Percentiles rank a stretch among this genome's conserved stretches.
These are phyloP conservation scores for Globisporangium uncinulatum DNA, from an alignment of 352 stramenopile genomes.

Conservation along the genomic window DNA sequence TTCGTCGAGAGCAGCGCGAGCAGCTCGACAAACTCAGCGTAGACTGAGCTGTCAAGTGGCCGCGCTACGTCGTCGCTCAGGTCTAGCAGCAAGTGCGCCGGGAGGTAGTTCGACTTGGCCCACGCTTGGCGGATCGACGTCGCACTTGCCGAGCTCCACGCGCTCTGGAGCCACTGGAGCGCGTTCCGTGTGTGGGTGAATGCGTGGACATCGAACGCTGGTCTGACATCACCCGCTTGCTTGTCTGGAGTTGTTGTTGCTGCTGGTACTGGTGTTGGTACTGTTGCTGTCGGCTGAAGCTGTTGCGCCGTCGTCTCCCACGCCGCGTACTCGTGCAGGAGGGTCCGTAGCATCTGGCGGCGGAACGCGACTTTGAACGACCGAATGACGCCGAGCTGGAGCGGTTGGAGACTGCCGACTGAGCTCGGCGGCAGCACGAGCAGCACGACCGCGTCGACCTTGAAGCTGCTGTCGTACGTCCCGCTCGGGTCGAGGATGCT, in stretches of 20 bases:
- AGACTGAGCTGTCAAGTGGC: slow-evolving; percentile 6
- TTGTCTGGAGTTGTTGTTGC: neutral
- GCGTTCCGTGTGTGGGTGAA: slow-evolving; percentile 40
- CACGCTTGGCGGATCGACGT: slow-evolving; percentile 38
- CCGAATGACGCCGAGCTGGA: slow-evolving; percentile 51
- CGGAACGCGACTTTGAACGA: slow-evolving; percentile 63
- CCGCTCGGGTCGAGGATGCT: slow-evolving; percentile 51
- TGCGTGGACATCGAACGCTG: slow-evolving; percentile 33
- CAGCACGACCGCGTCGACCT: slow-evolving; percentile 59
- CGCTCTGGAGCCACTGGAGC: slow-evolving; percentile 36
- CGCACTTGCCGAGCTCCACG: slow-evolving; percentile 27
- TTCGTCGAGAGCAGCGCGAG: slow-evolving; percentile 18
- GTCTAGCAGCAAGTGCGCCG: slow-evolving; percentile 22
- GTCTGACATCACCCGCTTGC: neutral
- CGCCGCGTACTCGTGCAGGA: slow-evolving; percentile 26
- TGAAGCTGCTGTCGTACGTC: slow-evolving; percentile 55
- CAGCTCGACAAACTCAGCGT: slow-evolving; percentile 20
- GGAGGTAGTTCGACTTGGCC: slow-evolving; percentile 29
- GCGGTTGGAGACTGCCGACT: slow-evolving; percentile 30
- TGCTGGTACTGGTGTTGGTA: neutral
- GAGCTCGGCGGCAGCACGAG: slow-evolving; percentile 51
- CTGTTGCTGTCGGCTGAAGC: neutral
- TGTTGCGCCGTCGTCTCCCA: slow-evolving; percentile 5
- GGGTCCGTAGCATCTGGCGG: slow-evolving; percentile 42
- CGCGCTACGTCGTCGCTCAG: slow-evolving; percentile 13